A percentile compares a stretch with the other conserved stretches of the same genome.
Conservation (phyloP, 2,329 filamentous ascomycete genomes). For the Capronia americana region DNA sequence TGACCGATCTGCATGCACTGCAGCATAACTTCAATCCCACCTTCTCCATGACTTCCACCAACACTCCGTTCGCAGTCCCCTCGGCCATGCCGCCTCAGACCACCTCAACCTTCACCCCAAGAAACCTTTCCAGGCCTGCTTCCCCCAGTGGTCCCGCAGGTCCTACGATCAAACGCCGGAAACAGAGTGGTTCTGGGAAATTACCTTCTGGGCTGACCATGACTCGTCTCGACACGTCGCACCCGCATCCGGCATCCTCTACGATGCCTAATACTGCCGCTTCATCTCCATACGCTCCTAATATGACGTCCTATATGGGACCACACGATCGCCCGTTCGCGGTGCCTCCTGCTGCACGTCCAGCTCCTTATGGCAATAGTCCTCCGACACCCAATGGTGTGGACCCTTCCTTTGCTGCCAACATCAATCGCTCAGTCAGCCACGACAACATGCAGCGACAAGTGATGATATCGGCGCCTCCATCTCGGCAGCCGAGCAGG, state of each 20-base stretch:
- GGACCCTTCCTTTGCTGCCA: conserved; percentile 64
- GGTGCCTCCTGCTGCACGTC: conserved; percentile 50
- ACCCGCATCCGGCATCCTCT: conserved; percentile 40
- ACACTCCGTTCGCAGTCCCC: conserved; percentile 48
- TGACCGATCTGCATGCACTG: conserved; percentile 67
- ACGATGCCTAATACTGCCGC: conserved; percentile 49
- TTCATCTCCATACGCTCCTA: conserved; percentile 52
- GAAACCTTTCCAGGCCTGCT: conserved; percentile 72
- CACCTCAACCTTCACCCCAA: conserved; percentile 60
- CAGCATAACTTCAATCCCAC: conserved; percentile 59
- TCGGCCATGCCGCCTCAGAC: conserved; percentile 48
- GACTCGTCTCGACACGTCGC: conserved; percentile 75
- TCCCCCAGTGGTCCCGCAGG: conserved; percentile 71
- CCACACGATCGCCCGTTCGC: conserved; percentile 56
- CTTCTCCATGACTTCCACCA: conserved; percentile 46
- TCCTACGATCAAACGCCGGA: conserved; percentile 79
- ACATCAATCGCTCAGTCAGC: conserved; percentile 65
- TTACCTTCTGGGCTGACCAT: conserved; percentile 77
- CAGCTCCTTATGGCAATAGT: conserved; percentile 61
- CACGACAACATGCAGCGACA: conserved; percentile 70
- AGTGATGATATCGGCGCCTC: conserved; percentile 73
- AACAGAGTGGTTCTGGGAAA: conserved; percentile 72
- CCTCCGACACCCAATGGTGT: conserved; percentile 71
- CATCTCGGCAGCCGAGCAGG: conserved; percentile 75
- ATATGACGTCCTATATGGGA: conserved; percentile 46